Percentiles rank a stretch among this genome's conserved stretches.
Conservation (phyloP, 1,139 yeast genomes). For the Yamadazyma siamensis region DNA sequence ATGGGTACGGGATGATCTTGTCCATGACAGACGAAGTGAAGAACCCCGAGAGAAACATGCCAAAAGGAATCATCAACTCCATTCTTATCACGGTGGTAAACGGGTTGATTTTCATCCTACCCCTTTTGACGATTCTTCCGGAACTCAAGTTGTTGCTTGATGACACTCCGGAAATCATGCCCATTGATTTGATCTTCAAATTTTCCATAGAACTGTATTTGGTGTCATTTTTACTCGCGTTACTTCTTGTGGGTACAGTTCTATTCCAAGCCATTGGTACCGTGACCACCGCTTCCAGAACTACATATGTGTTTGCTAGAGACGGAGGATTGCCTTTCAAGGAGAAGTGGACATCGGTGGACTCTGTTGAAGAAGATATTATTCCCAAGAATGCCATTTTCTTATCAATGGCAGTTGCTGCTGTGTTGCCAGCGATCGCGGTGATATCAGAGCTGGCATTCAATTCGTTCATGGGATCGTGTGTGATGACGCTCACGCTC, state of each 20-base stretch:
- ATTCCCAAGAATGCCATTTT: constrained; percentile 74
- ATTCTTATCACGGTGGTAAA: constrained; percentile 61
- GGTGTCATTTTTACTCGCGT: constrained; percentile 63
- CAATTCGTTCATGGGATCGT: constrained; percentile 84
- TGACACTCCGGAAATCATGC: constrained; percentile 62
- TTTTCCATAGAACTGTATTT: constrained; percentile 65
- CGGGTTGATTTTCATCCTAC: constrained; percentile 70
- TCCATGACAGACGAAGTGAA: constrained; percentile 82
- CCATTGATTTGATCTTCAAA: constrained; percentile 64
- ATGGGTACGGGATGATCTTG: constrained; percentile 80
- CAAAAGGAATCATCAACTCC: constrained; percentile 71
- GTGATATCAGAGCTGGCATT: constrained; percentile 72
- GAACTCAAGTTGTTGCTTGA: constrained; percentile 55
- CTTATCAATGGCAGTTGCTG: constrained; percentile 65
- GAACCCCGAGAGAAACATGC: constrained; percentile 69
- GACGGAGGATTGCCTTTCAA: constrained; percentile 83
- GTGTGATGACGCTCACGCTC: constrained; percentile 70
- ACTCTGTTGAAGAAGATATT: constrained; percentile 50
- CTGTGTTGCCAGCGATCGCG: constrained; percentile 59
- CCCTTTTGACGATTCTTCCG: constrained; percentile 68
- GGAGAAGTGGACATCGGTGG: constrained; percentile 62
- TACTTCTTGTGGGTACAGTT: constrained; percentile 68
- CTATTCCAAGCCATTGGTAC: constrained; percentile 78
- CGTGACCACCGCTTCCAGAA: constrained; percentile 81
- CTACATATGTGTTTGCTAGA: constrained; percentile 83